Percentiles rank a stretch among this genome's conserved stretches.
These are phyloP conservation scores for Multifurca ochricompacta DNA, from an alignment of 768 basidiomycete species.

Conservation along the genomic window DNA sequence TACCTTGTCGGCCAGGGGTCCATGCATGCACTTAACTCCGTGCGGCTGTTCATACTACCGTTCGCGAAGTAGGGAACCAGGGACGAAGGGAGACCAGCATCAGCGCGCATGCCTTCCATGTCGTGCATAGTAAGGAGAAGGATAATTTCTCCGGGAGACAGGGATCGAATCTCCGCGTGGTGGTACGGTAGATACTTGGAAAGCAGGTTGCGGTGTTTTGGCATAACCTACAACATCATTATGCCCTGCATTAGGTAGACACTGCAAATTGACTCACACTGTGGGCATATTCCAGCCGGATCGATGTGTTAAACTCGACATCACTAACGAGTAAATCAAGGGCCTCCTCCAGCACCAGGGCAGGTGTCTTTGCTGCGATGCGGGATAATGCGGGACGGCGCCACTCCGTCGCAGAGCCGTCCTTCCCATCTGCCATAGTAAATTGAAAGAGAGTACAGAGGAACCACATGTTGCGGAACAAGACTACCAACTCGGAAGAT, in stretches of 20 bases:
- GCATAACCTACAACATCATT: constrained; percentile 46
- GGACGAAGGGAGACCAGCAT: constrained; percentile 70
- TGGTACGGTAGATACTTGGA: constrained; percentile 59
- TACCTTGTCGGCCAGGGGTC: constrained; percentile 83
- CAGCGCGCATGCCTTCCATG: constrained; percentile 80
- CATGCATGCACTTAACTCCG: constrained; percentile 65
- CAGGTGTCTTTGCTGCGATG: constrained; percentile 82
- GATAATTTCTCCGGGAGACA: constrained; percentile 78
- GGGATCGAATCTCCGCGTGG: constrained; percentile 57
- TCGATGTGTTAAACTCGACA: constrained; percentile 86
- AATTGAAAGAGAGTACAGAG: constrained; percentile 83
- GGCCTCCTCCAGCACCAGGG: constrained; percentile 73
- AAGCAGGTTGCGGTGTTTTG: constrained; percentile 58
- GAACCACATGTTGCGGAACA: constrained; percentile 95
- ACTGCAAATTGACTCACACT: constrained; percentile 40
- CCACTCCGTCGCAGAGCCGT: constrained; percentile 69
- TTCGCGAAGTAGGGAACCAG: constrained; percentile 85
- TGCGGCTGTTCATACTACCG: constrained; percentile 68
- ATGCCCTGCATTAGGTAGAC: neutral
- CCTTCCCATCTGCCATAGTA: constrained; percentile 43
- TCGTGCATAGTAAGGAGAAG: constrained; percentile 83
- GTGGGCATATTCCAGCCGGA: constrained; percentile 77
- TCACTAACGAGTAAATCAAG: constrained; percentile 81
- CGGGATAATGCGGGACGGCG: constrained; percentile 64
- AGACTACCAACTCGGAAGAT: constrained; percentile 51